phyloP scores from a whole-genome alignment of 2,329 filamentous ascomycete genomes.

The Fusarium subtropicale region DNA sequence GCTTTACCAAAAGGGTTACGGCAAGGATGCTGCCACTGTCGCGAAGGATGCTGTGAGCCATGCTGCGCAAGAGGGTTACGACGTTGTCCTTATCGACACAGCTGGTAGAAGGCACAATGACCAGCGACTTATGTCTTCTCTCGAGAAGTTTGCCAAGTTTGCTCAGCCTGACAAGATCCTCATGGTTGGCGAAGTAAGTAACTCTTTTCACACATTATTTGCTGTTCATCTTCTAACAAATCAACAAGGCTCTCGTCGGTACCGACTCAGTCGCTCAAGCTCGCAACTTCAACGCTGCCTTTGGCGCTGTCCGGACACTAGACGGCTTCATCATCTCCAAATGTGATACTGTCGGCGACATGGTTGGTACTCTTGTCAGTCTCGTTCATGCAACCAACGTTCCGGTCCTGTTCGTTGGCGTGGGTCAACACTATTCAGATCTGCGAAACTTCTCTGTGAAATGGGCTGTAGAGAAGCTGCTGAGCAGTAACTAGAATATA shows the following conservation, averaged over 20 bases:
- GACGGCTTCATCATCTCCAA: conserved; percentile 99
- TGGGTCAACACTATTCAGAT: conserved; percentile 76
- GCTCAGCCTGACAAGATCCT: conserved; percentile 98
- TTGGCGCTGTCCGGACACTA: conserved; percentile 81
- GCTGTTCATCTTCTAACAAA: conserved; percentile 11
- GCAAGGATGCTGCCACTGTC: conserved; percentile 95
- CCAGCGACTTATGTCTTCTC: conserved; percentile 91
- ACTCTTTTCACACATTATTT: not conserved
- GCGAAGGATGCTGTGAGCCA: conserved; percentile 92
- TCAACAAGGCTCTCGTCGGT: conserved; percentile 80
- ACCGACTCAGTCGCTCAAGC: conserved; percentile 96
- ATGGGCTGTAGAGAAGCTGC: conserved; percentile 75
- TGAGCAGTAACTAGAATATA: conserved; percentile 60
- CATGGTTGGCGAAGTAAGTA: conserved; percentile 78
- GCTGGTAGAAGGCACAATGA: conserved; percentile 96
- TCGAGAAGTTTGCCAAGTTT: conserved; percentile 98
- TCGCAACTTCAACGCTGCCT: conserved; percentile 93
- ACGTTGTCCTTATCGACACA: conserved; percentile 97
- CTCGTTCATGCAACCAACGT: conserved; percentile 98
- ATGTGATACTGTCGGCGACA: conserved; percentile 99
- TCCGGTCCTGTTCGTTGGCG: conserved; percentile 90
- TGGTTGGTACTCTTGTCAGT: conserved; percentile 94
- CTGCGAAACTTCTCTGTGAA: conserved; percentile 75
- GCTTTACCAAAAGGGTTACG: conserved; percentile 96
- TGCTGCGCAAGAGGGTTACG: conserved; percentile 79